Evolutionary conservation across 306 rosid genomes (phyloP), one percentile per base, ranked within the genome.

Genomic region (Biancaea sappan): DNA sequence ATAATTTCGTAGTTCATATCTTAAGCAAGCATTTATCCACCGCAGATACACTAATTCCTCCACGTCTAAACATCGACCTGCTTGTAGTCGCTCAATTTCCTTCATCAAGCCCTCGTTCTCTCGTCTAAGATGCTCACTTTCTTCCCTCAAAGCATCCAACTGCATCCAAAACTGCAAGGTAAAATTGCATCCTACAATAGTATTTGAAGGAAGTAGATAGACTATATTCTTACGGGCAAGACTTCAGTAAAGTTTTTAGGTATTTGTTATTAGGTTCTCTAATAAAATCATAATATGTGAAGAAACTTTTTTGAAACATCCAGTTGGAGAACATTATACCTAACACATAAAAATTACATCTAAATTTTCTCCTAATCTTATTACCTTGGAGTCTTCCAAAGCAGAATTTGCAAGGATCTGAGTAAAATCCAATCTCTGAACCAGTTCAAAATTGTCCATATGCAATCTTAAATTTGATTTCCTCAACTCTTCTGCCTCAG

Each of bases 1-100:
- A 81, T 70, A 87, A 70, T 90, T 85, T 41, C 96, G 44, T 10
- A 92, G 81, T 70, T 94, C 97, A 63, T 92, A 90, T 19, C 97
- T 79, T 67, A 94, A 85, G 82, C 99, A 94, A 58, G 97, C 99
- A 78, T 94, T 94, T 50, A 94, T 69, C 99, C 99, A 94, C 65
- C 90, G 79, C 38, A 94, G 83, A 57, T 94, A 94, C 72, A 94
- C 97, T 76, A 94, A 51, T 62, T 94, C 96, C 80, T 94, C 99
- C 41, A 85, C 53, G 73, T 94, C 97, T 22, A 87, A 53, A 63
- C 88, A 92, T 69, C 93, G 76, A 75, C 86, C 86, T 8, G 84
- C 73, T 77, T 85, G 77, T 6, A 88, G 86, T 71, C 69, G 91
- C 85, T 92, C 93, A 8, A 88, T 59, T 75, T 88, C 89, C 82